A percentile compares a stretch with the other conserved stretches of the same genome.
Conservation (phyloP, 2,329 filamentous ascomycete genomes). For the Pseudovirgaria hyperparasitica region DNA sequence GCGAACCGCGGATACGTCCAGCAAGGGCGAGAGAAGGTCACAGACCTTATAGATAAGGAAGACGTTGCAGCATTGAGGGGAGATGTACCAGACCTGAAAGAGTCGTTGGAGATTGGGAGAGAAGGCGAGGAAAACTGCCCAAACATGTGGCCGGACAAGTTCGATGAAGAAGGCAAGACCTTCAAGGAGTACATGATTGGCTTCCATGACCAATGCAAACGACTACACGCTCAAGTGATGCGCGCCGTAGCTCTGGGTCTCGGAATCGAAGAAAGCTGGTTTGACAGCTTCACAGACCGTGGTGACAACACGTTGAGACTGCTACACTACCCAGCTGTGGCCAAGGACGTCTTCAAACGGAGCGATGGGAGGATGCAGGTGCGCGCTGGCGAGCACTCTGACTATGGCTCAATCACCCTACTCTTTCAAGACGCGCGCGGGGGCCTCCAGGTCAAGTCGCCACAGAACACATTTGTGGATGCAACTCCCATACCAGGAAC, state of each 20-base stretch:
- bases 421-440: slow-evolving; percentile 42
- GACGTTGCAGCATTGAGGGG: slow-evolving; percentile 23
- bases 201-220: slow-evolving; percentile 66
- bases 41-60: slow-evolving; percentile 19
- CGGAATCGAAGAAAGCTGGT: slow-evolving; percentile 57
- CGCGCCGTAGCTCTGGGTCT: slow-evolving; percentile 73
- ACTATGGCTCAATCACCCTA: slow-evolving; percentile 38
- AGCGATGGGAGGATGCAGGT: slow-evolving; percentile 61
- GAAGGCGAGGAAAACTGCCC: slow-evolving; percentile 49
- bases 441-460: slow-evolving; percentile 51
- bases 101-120: slow-evolving; percentile 48
- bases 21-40: slow-evolving; percentile 30
- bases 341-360: slow-evolving; percentile 49
- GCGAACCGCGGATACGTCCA: slow-evolving; percentile 37
- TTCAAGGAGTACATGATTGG: slow-evolving; percentile 62
- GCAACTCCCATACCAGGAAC: slow-evolving; percentile 71
- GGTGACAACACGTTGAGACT: slow-evolving; percentile 47
- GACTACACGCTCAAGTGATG: slow-evolving; percentile 68
- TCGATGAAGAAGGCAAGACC: slow-evolving; percentile 39
- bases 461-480: slow-evolving; percentile 66
- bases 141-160: slow-evolving; percentile 62
- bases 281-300: slow-evolving; percentile 57
- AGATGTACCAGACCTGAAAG: slow-evolving; percentile 36
- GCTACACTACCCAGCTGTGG: slow-evolving; percentile 63
- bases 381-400: slow-evolving; percentile 65